Evolutionary conservation across 306 rosid genomes (phyloP), one percentile per base, ranked within the genome.

Genomic region (Sicyos edulis): DNA sequence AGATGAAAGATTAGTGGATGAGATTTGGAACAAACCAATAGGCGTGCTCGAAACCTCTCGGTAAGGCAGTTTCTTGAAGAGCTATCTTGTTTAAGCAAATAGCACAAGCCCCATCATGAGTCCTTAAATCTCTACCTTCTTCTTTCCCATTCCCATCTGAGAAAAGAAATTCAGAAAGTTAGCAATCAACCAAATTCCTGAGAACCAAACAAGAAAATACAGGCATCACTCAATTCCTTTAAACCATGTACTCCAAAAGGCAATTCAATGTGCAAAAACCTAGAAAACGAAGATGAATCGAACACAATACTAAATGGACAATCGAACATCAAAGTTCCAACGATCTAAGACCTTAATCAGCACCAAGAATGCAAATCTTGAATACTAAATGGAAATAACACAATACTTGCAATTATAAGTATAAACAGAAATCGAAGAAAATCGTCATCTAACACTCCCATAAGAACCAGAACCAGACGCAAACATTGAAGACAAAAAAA

Each of bases 31-130:
- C 89, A 73, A 78, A 91, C 96, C 97, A 89, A 88, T 91, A 91
- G n/a, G 93, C 95, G 76, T 91, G 97, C 89, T 91, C 96, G 90
- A 96, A 91, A 77, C 93, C 96, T 86, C 88, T 89, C 57, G 89
- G 84, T 24, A 90, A 83, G 52, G 98, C 96, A 40, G 91, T 91
- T 74, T 93, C 97, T 76, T 82, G 88, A 12, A 90, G 91, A 58
- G 71, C 70, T 56, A 93, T 93, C 70, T 80, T 74, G 72, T 91
- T 85, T 78, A 91, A 83, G 53, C 97, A 87, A 49, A 91, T 87
- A 1, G 95, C 97, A 47, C 97, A 89, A 6, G 77, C 73, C 74
- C 89, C 96, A 14, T 84, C 90, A 73, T 86, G 90, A 54, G 72
- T 26, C 70, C 76, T 15, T 69, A 74, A 47, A 75, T 72, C 81